Evolutionary conservation across 306 rosid genomes (phyloP).

Genomic region (Ochetophila trinervis): DNA sequence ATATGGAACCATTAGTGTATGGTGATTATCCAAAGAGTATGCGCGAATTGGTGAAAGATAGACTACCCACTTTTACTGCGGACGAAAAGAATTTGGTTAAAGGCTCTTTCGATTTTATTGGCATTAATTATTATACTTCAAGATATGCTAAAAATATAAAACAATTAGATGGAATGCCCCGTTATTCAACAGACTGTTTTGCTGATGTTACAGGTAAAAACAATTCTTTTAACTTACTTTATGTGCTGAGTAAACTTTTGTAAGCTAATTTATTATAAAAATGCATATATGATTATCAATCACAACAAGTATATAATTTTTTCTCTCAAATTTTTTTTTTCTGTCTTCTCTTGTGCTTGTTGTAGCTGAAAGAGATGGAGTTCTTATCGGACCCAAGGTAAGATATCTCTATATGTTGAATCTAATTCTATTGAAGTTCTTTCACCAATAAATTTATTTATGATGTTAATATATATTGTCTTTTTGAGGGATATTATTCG

Average conservation of each 20-base stretch:
- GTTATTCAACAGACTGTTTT: conserved; percentile 3
- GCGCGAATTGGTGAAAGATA: conserved; percentile 14
- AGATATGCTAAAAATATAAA: conserved; percentile 11
- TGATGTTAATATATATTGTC: no score
- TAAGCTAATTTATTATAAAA: neutral
- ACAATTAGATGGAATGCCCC: neutral
- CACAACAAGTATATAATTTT: neutral
- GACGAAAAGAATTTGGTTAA: conserved; percentile 17
- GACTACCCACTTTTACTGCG: conserved; percentile 15
- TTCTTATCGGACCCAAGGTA: conserved; percentile 22
- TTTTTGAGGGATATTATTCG: neutral
- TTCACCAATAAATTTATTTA: neutral
- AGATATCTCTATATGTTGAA: neutral
- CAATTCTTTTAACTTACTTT: neutral
- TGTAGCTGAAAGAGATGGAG: conserved; percentile 15
- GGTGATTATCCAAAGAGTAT: conserved; percentile 31
- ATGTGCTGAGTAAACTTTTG: neutral
- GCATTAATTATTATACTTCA: conserved; percentile 30
- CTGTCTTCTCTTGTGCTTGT: conserved; percentile 9
- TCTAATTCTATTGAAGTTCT: neutral
- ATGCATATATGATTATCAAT: neutral
- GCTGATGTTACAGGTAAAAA: neutral
- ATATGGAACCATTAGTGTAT: conserved; percentile 20
- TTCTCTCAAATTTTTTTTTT: neutral
- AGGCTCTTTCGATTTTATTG: conserved; percentile 28